A percentile compares a stretch with the other conserved stretches of the same genome.
phyloP scores from a whole-genome alignment of 768 basidiomycete genomes.

The Agaricus blazei region DNA sequence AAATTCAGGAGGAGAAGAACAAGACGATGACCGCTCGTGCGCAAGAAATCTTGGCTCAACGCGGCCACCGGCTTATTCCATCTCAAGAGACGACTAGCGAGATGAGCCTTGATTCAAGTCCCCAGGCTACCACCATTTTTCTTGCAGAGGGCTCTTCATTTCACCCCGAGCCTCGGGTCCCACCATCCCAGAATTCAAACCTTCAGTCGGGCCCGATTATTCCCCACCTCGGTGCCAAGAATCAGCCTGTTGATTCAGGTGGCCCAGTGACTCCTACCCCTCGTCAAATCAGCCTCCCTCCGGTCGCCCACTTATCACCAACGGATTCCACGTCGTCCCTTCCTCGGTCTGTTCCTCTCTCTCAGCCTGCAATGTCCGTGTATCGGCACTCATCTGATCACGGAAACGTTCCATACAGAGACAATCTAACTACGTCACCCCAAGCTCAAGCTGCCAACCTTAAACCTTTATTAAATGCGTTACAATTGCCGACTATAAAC shows the following conservation, averaged over 20 bases:
- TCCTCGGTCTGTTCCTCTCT: neutral
- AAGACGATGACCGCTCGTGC: conserved; percentile 2
- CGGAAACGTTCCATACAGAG: conserved; percentile 6
- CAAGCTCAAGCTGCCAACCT: conserved; percentile 9
- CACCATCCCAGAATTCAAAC: neutral
- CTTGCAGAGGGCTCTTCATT: neutral
- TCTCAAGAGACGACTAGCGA: neutral
- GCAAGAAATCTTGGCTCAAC: conserved; percentile 2
- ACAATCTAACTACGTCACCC: neutral
- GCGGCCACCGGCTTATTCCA: neutral
- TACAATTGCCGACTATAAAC: neutral
- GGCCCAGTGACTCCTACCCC: neutral
- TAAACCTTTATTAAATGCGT: conserved; percentile 1
- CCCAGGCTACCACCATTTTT: neutral
- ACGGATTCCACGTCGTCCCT: neutral
- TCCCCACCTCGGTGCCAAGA: neutral
- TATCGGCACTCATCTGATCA: conserved; percentile 2
- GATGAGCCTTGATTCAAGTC: conserved; percentile 1
- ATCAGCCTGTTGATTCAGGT: neutral
- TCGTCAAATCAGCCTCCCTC: conserved; percentile 2
- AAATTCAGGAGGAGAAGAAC: conserved; percentile 2
- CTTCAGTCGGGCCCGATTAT: neutral
- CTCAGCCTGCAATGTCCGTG: neutral
- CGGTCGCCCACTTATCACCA: conserved; percentile 5
- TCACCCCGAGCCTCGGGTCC: neutral